A percentile compares a stretch with the other conserved stretches of the same genome.
phyloP scores from a whole-genome alignment of 225 moss, liverwort and hornwort species.

The Polytrichum formosum region DNA sequence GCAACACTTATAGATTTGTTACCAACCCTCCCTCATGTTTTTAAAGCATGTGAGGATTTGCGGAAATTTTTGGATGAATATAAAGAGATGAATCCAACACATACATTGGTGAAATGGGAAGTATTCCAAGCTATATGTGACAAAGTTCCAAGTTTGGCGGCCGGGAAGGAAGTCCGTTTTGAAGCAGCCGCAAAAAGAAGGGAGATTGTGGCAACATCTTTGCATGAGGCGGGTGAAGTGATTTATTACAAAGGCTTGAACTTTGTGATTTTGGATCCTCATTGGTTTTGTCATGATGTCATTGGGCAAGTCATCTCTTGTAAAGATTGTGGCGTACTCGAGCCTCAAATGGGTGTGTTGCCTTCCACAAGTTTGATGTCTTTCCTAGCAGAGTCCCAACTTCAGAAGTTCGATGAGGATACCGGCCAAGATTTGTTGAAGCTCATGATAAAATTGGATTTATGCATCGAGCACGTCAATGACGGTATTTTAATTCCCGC shows the following conservation, averaged over 20 bases:
- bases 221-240: constrained; percentile 40
- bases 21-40: too few species aligned
- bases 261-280: constrained; percentile 21
- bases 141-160: background rate
- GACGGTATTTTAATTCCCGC: background rate
- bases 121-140: background rate
- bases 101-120: background rate
- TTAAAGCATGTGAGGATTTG: background rate
- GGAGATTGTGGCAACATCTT: constrained; percentile 11
- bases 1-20: background rate
- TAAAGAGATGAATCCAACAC: background rate
- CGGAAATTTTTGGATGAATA: background rate
- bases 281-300: constrained; percentile 34
- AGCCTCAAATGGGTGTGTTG: too few species aligned
- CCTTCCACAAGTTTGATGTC: too few species aligned
- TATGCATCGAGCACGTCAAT: background rate
- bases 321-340: too few species aligned
- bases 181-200: background rate
- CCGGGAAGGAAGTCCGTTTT: background rate
- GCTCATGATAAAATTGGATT: background rate
- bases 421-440: background rate
- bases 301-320: background rate
- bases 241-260: constrained; percentile 21
- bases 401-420: too few species aligned
- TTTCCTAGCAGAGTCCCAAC: too few species aligned